Conservation (phyloP, 345 rosid species). For the Hevea brasiliensis region DNA sequence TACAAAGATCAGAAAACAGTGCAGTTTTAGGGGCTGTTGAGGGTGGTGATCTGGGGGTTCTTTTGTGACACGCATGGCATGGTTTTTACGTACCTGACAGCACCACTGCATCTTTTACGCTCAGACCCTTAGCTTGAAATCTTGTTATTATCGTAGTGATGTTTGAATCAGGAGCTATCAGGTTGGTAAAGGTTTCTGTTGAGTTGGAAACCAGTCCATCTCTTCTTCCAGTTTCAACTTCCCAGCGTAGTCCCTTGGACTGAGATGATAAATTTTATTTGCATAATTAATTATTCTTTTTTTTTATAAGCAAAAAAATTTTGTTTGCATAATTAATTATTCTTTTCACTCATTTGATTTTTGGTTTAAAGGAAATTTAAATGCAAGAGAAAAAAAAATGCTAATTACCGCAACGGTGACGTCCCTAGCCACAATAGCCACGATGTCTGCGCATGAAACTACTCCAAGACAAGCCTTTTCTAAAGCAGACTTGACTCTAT, state of each 20-base stretch:
- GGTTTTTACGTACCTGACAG: constrained; percentile 44
- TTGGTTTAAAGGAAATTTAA: background rate
- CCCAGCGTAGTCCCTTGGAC: constrained; percentile 43
- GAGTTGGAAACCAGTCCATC: constrained; percentile 54
- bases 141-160: constrained; percentile 34
- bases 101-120: constrained; percentile 53
- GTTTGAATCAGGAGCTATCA: constrained; percentile 41
- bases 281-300: no score
- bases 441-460: constrained; percentile 76
- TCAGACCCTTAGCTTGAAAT: constrained; percentile 42
- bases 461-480: constrained; percentile 70
- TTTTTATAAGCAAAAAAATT: no score
- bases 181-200: constrained; percentile 27
- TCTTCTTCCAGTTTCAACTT: constrained; percentile 68
- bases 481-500: constrained; percentile 51
- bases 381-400: background rate
- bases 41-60: no score
- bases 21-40: no score
- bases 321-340: no score
- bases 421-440: constrained; percentile 73
- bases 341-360: no score
- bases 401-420: constrained; percentile 42
- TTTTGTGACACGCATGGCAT: no score
- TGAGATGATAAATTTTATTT: background rate
- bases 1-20: background rate